Percentiles rank a stretch among this genome's conserved stretches.
Conservation (phyloP, 768 basidiomycete genomes). For the Tephrocybe rancida region DNA sequence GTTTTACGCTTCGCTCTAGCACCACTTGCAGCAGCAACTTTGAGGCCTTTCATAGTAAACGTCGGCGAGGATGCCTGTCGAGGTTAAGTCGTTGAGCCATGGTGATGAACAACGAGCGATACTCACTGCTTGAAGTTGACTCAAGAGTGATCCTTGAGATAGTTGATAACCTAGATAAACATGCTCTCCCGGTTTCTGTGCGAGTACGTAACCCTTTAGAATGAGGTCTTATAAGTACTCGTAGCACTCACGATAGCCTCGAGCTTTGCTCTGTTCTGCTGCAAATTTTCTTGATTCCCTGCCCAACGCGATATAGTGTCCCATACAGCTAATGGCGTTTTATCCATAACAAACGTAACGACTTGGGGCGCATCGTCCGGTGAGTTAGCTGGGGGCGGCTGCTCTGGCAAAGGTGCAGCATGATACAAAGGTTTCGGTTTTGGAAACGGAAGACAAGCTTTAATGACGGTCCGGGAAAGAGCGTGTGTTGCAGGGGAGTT, state of each 20-base stretch:
- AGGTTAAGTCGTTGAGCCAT: neutral
- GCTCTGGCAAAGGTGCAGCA: constrained; percentile 4
- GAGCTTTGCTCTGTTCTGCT: constrained; percentile 48
- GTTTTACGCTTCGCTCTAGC: constrained; percentile 30
- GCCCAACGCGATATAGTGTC: constrained; percentile 64
- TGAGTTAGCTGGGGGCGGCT: neutral
- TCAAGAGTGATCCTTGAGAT: constrained; percentile 53
- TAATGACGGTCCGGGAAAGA: constrained; percentile 39
- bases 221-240: neutral
- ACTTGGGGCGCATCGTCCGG: constrained; percentile 27
- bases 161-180: constrained; percentile 61
- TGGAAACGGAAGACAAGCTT: constrained; percentile 46
- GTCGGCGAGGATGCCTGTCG: constrained; percentile 46
- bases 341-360: constrained; percentile 50
- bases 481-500: constrained; percentile 24
- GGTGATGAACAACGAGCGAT: neutral
- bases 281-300: constrained; percentile 55
- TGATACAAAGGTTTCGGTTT: neutral
- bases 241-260: constrained; percentile 43
- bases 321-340: constrained; percentile 51
- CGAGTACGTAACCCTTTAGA: neutral
- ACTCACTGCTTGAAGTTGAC: constrained; percentile 62
- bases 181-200: constrained; percentile 44
- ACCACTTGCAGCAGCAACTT: constrained; percentile 41
- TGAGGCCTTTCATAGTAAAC: constrained; percentile 60